phyloP scores from a whole-genome alignment of 352 stramenopile genomes.

The Elongisporangium undulatum region DNA sequence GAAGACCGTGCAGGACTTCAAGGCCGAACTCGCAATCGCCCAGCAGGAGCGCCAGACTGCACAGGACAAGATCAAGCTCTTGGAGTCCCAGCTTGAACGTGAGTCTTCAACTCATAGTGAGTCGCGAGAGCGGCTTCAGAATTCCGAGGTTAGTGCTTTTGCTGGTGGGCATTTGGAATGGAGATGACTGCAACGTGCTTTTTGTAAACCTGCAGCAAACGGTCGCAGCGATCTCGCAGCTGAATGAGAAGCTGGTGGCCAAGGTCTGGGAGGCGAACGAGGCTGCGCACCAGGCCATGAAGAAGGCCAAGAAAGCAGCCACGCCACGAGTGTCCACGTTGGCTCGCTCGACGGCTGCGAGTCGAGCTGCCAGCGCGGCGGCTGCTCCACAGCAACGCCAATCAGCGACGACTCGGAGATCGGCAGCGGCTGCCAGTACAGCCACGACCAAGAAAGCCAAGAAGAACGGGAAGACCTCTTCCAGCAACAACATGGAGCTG shows the following conservation, averaged over 20 bases:
- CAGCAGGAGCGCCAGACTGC: conserved; percentile 20
- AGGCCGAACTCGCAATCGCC: conserved; percentile 20
- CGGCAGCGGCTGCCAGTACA: conserved; percentile 6
- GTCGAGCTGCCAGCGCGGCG: conserved; percentile 19
- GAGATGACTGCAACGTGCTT: neutral
- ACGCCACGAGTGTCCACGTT: conserved; percentile 38
- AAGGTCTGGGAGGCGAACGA: conserved; percentile 64
- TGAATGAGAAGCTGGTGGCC: conserved; percentile 67
- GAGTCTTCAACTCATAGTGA: conserved; percentile 41
- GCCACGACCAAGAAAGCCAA: conserved; percentile 28
- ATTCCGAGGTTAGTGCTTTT: conserved; percentile 40
- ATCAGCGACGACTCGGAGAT: conserved; percentile 2
- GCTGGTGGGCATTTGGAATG: neutral
- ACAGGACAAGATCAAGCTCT: conserved; percentile 26
- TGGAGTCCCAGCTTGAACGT: conserved; percentile 34
- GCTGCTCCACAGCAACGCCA: conserved; percentile 9
- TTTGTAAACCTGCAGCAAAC: conserved; percentile 37
- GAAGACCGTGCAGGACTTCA: conserved; percentile 22
- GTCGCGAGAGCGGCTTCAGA: conserved; percentile 35
- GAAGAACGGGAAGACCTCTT: conserved; percentile 5
- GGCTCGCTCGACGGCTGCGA: conserved; percentile 50
- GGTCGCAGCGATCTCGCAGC: conserved; percentile 50
- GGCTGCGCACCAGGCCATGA: conserved; percentile 40
- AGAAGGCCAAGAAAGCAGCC: conserved; percentile 53
- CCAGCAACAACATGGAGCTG: conserved; percentile 50